Evolutionary conservation across 31 red algal species (phyloP), one percentile per base, ranked within the genome.

Genomic region (Bonnemaisonia californica): DNA sequence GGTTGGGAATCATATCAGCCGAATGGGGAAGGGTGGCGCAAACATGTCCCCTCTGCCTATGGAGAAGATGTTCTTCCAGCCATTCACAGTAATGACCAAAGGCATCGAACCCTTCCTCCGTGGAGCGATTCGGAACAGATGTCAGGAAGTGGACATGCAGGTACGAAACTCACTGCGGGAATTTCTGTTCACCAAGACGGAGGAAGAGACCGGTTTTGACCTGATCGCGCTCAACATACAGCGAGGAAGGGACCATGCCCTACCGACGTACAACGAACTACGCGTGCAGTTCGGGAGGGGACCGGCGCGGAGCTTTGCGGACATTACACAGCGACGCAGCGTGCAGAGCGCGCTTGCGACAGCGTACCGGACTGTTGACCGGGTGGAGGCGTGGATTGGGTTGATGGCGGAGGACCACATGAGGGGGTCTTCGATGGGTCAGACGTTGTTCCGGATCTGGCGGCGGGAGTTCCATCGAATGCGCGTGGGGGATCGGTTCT

Each of bases 141-240:
- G 27, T 38, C 58, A 81, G 2, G 62, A 69, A 33, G 37, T 66
- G 18, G 77, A 81, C 48, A n/a, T 65, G 0, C 24, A 68, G n/a
- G 77, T 81, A 0, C 35, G n/a, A 12, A 60, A 84, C 39, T 29
- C 45, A 13, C 29, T 84, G n/a, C 26, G 80, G 31, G 68, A 84
- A 16, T 57, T 60, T n/a, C 38, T 84, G 18, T 84, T 84, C 54
- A 61, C 40, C 40, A 56, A 54, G 28, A 26, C 59, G 36, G 21
- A 63, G 19, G 75, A 26, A 0, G 80, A 84, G 28, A 41, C 57
- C n/a, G 68, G 63, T 12, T 60, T 84, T 57, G 91, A 94, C 45
- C 55, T 94, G 47, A 61, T 88, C 33, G 37, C 91, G 18, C 34
- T 88, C 39, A 94, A 94, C 54, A n/a, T 87, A 33, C 83, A 94